Percentiles rank a stretch among this genome's conserved stretches.
phyloP scores from a whole-genome alignment of 192 early-diverging fungal genomes.

The Funneliformis mosseae region DNA sequence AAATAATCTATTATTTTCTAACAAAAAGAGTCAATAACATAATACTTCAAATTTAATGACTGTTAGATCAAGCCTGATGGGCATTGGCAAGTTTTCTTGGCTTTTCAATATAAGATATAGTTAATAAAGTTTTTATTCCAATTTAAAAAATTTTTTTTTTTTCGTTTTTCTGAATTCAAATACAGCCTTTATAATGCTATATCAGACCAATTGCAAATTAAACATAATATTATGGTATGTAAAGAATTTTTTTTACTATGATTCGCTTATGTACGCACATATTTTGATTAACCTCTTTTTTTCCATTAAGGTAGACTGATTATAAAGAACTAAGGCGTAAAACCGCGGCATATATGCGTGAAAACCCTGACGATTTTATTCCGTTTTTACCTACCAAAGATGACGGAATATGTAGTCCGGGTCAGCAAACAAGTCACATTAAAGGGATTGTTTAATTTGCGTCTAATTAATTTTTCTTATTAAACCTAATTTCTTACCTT shows the following conservation, averaged over 20 bases:
- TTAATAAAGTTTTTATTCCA: not conserved
- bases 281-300: not conserved
- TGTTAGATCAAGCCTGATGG: conserved; percentile 80
- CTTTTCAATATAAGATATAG: not conserved
- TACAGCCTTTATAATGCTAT: conserved; percentile 83
- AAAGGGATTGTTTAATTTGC: conserved; percentile 2
- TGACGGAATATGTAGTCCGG: conserved; percentile 73
- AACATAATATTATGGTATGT: conserved; percentile 51
- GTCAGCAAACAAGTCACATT: conserved; percentile 35
- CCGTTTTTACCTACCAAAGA: conserved; percentile 79
- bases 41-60: not conserved
- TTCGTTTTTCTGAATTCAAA: conserved; percentile 22
- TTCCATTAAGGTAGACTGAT: conserved; percentile 33
- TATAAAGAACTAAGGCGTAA: conserved; percentile 70
- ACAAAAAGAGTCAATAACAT: not conserved
- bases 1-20: not conserved
- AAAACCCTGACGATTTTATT: conserved; percentile 83
- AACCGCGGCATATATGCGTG: conserved; percentile 81
- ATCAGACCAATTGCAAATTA: conserved; percentile 73
- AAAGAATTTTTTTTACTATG: not conserved
- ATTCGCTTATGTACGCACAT: no score
- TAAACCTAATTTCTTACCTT: conserved; percentile 11
- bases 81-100: conserved; percentile 67
- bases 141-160: conserved; percentile 10
- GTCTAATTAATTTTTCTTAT: not conserved